Evolutionary conservation across 1,284 basidiomycete genomes (phyloP), one percentile per base, ranked within the genome.

Genomic region (Malassezia psittaci): DNA sequence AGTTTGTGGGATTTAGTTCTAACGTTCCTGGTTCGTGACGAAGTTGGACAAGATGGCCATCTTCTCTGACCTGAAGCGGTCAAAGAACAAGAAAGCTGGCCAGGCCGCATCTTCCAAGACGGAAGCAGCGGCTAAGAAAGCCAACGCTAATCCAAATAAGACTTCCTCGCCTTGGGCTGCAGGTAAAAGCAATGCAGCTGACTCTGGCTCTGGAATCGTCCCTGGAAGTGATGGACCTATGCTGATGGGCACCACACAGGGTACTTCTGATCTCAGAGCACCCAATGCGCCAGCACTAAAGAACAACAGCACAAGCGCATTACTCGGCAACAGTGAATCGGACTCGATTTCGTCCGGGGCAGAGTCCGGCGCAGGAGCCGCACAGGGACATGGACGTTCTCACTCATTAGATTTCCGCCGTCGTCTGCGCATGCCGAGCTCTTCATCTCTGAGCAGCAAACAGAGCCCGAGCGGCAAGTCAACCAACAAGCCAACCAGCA

Each of bases 361-460:
- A 29, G 24, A 29, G 24, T 29, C 24, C 24, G 24, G 24, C 7
- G 24, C 24, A 29, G 24, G 24, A 29, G 41, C 18, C 18, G 41
- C 41, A 19, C 5, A 13, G 15, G 38, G 39, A 16, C 52, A 54
- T 21, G 11, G 33, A 3, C 52, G 52, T 8, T 54, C 52, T 10
- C 44, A 54, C 16, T 51, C 54, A 2, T 29, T 45, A 12, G 49
- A 57, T 29, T 12, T 51, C 15, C 48, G 54, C 16, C 48, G 50
- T 11, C 50, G 49, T 13, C 39, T 57, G 35, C 54, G 54, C n/a
- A 51, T 51, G 54, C 54, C 54, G 10, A 57, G 54, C 24, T 32
- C 18, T 24, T 21, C 38, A 29, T 51, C 49, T 6, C 32, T 57
- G 15, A 32, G 32, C 32, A 48, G 32, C 35, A 55, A 55, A 40